Base-by-base conservation (phyloP, 2,329 filamentous ascomycete genomes). In the Pleochaeta shiraiana region DNA sequence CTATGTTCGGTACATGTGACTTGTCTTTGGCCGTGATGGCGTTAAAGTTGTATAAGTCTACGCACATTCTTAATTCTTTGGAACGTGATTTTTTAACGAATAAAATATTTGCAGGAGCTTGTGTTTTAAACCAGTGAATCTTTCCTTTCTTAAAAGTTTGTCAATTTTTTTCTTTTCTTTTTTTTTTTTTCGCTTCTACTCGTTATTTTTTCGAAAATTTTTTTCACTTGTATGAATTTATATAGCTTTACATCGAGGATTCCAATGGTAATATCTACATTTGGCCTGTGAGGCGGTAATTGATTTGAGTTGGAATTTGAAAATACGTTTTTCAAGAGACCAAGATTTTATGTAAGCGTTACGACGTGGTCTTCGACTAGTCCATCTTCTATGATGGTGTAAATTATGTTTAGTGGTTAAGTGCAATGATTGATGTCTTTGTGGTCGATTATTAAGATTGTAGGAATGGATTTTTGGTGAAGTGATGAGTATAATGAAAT, bases 1-100 rank as follows among this genome's bases (percentile, higher is more conserved):
- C 31, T 21, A 34, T 53, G 4, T 64, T 37, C 19, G 63, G 65
- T 9, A 64, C 31, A 31, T 43, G 53, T 28, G 64, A 63, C 24
- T 61, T 61, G 24, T 61, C 57, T 39, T 61, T 37, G 7, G 33
- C 37, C 7, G 30, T 37, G 33, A 61, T 61, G 14, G 57, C 57
- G 21, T 37, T 61, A 11, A 61, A 11, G 24, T 61, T 61, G 3
- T 31, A 2, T 19, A 2, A 61, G n/a, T 61, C 57, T 11, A 61
- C 5, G 57, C 30, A 37, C 30, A 61, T 37, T 16, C 59, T 62
- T 28, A 45, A 12, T 14, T 62, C 34, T 28, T 45, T 43, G 4
- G 59, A 45, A 26, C 45, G 33, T 24, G 59, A 34, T 62, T 62
- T 62, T 45, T 39, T 16, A 5, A 45, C 33, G 12, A 60, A 60